Evolutionary conservation across 345 rosid species (phyloP), one percentile per base, ranked within the genome.

Genomic region (Nephelium lappaceum): DNA sequence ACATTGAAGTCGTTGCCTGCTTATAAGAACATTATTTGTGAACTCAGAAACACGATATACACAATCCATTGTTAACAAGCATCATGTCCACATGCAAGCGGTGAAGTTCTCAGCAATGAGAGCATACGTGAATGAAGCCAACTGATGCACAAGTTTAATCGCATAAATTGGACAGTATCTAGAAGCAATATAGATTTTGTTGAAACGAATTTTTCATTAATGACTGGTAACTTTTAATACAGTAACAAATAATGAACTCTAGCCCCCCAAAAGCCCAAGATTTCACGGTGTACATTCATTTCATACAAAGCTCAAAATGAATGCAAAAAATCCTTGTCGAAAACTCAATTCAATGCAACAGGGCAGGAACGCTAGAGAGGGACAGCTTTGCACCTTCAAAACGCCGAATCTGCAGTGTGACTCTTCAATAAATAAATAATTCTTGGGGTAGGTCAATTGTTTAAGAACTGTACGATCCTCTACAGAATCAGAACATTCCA

Each of bases 141-240:
- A 31, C 36, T 31, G 36, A 31, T 31, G 36, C 36, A 31, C 36
- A 31, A 31, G 36, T 31, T 31, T 31, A 31, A 31, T 63, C n/a
- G 65, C 3, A 9, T 4, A 5, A 21, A 12, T 21, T n/a, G 21
- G 24, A 27, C 1, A 6, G 74, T 16, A 9, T 21, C 12, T 16
- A 16, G 69, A 14, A 11, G 4, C 24, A 39, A 55, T 16, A 64
- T 49, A n/a, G 18, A 65, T 73, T 38, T 76, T 39, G 14, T 47
- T 3, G 23, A n/a, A 77, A 57, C 16, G 5, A 80, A 79, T n/a
- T 75, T 77, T 62, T 73, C 82, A 81, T 80, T 80, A 76, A 81
- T 77, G 84, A 53, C 74, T 18, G 64, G 77, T 61, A 77, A 78
- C 16, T 31, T 81, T 76, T 78, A 74, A 57, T 76, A 80, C 83